phyloP scores from a whole-genome alignment of 495 filamentous ascomycete species.

The Penicillium pulvis region DNA sequence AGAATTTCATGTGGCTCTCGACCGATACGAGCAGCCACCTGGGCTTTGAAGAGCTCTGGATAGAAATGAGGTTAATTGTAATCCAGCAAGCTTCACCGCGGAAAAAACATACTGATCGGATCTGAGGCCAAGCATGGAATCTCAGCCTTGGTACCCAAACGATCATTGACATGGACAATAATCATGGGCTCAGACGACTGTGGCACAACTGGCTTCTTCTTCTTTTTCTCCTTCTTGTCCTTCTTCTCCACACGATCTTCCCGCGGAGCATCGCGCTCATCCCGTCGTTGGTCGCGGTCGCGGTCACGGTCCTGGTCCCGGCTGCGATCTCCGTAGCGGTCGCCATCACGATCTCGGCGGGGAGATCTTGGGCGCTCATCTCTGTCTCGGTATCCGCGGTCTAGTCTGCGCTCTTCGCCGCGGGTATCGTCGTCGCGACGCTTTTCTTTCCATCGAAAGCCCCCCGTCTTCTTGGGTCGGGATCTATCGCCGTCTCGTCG shows the following conservation, averaged over 20 bases:
- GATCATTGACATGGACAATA: slow-evolving; percentile 88
- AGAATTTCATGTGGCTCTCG: slow-evolving; percentile 88
- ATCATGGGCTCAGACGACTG: slow-evolving; percentile 75
- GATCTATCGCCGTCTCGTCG: slow-evolving; percentile 31
- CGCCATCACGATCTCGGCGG: slow-evolving; percentile 32
- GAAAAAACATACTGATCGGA: slow-evolving; percentile 57
- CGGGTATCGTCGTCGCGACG: slow-evolving; percentile 49
- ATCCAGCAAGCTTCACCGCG: slow-evolving; percentile 1
- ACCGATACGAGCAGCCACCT: slow-evolving; percentile 84
- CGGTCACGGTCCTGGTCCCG: slow-evolving; percentile 21
- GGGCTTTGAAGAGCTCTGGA: slow-evolving; percentile 76
- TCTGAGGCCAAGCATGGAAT: slow-evolving; percentile 86
- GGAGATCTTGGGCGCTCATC: slow-evolving; percentile 36
- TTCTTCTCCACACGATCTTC: slow-evolving; percentile 36
- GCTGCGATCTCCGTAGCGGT: slow-evolving; percentile 26
- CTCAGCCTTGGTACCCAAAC: slow-evolving; percentile 84
- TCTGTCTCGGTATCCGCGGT: slow-evolving; percentile 58
- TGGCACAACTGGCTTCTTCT: slow-evolving; percentile 38
- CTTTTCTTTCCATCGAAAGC: slow-evolving; percentile 71
- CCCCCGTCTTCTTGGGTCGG: slow-evolving; percentile 41
- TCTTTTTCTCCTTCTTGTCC: slow-evolving; percentile 42
- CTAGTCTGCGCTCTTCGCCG: slow-evolving; percentile 47
- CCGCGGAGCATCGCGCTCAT: slow-evolving; percentile 30
- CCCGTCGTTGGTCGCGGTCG: slow-evolving; percentile 27
- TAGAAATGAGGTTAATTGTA: slow-evolving; percentile 20